Evolutionary conservation across 306 rosid genomes (phyloP), one percentile per base, ranked within the genome.

Genomic region (Rosa persica): DNA sequence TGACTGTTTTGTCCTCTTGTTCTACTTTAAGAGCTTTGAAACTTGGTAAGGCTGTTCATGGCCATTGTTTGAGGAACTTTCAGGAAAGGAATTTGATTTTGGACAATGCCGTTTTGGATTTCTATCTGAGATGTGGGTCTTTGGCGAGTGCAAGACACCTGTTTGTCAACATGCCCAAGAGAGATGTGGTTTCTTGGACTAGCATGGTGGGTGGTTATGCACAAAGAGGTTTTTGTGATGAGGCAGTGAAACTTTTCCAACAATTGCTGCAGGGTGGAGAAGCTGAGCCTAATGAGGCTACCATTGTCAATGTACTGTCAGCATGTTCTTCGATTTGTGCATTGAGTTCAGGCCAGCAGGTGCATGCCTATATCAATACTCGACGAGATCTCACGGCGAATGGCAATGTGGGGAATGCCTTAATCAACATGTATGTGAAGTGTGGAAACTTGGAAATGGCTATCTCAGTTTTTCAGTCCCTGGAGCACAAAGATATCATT

Each of bases 181-280:
- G 88, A 74, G 95, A 91, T 36, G 95, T 89, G 67, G 66, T 91
- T 78, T 86, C 95, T 54, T 93, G 97, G 95, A 89, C 98, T 47
- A 87, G 85, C 5, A 70, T 93, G 65, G 85, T 93, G 75, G 91
- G 89, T 72, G 98, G 90, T 60, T 88, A 88, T 80, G 88, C 93
- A 16, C 89, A 85, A 30, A 81, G 78, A 55, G 90, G 98, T 8
- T 48, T 61, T 12, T 80, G 90, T 64, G 88, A 86, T 66, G 90
- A 89, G 77, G 95, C 97, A 36, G 76, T 87, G 61, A 75, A 15
- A 38, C 72, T 89, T 60, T 93, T 93, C n/a, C 84, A 76, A 64
- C 84, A 58, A 40, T 86, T 93, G 93, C 87, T 87, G 49, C 80
- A 25, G 30, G 67, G 46, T 44, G 79, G 76, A 43, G 88, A 85